Percentiles rank a stretch among this genome's conserved stretches.
Conservation (phyloP, 768 basidiomycete species). For the Amanita pseudoporphyria region DNA sequence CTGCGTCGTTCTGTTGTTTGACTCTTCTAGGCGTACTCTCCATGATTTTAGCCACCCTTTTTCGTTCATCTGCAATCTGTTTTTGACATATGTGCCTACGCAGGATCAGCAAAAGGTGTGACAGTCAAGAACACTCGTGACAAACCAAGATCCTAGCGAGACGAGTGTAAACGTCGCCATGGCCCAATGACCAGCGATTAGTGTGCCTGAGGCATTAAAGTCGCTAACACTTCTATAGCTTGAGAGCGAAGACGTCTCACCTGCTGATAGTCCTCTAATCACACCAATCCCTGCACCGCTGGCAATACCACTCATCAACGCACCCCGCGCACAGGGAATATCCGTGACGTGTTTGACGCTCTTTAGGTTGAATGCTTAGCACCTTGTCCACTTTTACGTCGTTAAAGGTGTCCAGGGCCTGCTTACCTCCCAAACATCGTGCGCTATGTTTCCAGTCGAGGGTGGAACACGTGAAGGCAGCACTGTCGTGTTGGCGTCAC, state of each 20-base stretch:
- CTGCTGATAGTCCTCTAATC: constrained; percentile 54
- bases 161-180: constrained; percentile 63
- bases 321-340: constrained; percentile 70
- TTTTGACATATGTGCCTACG: constrained; percentile 57
- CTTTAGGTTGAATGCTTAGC: constrained; percentile 15
- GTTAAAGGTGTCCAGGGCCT: neutral
- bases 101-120: neutral
- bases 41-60: constrained; percentile 44
- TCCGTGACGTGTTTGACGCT: constrained; percentile 56
- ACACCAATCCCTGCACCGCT: constrained; percentile 71
- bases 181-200: constrained; percentile 72
- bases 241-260: constrained; percentile 30
- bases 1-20: constrained; percentile 26
- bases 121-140: neutral
- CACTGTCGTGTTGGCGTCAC: constrained; percentile 13
- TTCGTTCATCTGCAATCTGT: constrained; percentile 42
- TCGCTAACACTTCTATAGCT: constrained; percentile 1
- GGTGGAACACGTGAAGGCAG: constrained; percentile 27
- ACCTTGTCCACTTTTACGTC: neutral
- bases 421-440: constrained; percentile 26
- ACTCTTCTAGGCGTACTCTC: constrained; percentile 52
- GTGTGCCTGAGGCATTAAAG: constrained; percentile 44
- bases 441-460: constrained; percentile 27
- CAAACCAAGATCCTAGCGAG: constrained; percentile 63
- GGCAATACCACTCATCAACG: constrained; percentile 70